Evolutionary conservation across 208 protist genomes (phyloP), one percentile per base, ranked within the genome.

Genomic region (Naegleria gruberi): DNA sequence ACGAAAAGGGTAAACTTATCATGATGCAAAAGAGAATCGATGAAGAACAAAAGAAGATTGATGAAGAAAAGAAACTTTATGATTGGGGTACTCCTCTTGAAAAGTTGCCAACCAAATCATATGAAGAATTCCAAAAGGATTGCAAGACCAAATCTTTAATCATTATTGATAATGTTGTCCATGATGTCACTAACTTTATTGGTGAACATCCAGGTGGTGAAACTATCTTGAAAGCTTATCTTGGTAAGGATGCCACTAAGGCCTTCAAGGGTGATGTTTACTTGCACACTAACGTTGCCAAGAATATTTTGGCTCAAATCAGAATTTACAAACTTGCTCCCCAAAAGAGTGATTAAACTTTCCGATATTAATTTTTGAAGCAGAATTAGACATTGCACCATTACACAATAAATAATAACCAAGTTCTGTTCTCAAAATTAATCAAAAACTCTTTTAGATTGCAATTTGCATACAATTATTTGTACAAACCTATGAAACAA

Each of bases 191-290:
- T 40, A 84, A 94, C 46, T 97, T 94, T 93, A 95, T 95, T 91
- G 89, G 91, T 30, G 90, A 90, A 89, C 95, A 97, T 92, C 94
- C 94, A 3, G 95, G 95, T 51, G 95, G 95, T 82, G 93, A 95
- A 92, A 92, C 93, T 89, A 92, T 96, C 81, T 91, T 97, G 4
- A 93, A 96, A 89, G 90, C 93, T 86, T 96, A 94, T 77, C 91
- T 95, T 83, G 95, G 94, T 86, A 96, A 95, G 86, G 95, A 96
- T 90, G 94, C 94, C 2, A 96, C 94, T 23, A 90, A 91, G 41
- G 95, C 92, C 46, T 96, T 97, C 91, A 93, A 89, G 74, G 94
- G 94, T 84, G 93, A 92, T 6, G 93, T 96, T 26, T 96, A 97
- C 93, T 93, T 92, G 26, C 94, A 97, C 92, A 94, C 92, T 23